Conservation (phyloP, 768 basidiomycete species). For the Amanita rubescens region DNA sequence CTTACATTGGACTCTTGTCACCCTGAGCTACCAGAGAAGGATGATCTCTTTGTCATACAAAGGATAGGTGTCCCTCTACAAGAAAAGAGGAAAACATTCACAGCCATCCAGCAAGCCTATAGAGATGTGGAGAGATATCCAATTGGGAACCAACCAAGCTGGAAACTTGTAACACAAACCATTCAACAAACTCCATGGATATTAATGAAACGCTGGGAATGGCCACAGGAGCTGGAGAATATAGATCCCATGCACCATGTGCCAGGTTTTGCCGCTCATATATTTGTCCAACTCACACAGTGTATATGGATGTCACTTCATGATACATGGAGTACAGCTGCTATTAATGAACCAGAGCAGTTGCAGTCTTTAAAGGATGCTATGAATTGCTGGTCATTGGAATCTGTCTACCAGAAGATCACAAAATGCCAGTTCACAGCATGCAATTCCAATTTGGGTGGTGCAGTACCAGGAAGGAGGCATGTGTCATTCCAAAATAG, state of each 20-base stretch:
- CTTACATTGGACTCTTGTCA: neutral
- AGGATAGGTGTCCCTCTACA: neutral
- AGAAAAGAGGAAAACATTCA: neutral
- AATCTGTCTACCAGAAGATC: neutral
- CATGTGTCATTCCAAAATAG: neutral
- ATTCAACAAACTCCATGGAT: neutral
- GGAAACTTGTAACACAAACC: neutral
- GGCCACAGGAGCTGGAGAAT: neutral
- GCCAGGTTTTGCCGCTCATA: neutral
- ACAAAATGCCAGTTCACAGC: neutral
- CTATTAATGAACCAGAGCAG: neutral
- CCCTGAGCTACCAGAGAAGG: neutral
- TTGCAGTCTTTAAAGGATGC: neutral
- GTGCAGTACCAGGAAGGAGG: neutral
- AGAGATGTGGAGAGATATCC: neutral
- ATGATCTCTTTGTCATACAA: neutral
- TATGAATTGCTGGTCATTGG: neutral
- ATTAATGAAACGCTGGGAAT: neutral
- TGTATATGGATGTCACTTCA: neutral
- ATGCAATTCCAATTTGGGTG: neutral
- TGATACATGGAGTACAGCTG: neutral
- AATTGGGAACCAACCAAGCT: neutral
- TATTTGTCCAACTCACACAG: neutral
- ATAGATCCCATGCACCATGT: neutral
- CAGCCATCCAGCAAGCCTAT: neutral